Percentiles rank a stretch among this genome's conserved stretches.
Conservation (phyloP, 2,329 filamentous ascomycete genomes). For the Claviceps digitariae region DNA sequence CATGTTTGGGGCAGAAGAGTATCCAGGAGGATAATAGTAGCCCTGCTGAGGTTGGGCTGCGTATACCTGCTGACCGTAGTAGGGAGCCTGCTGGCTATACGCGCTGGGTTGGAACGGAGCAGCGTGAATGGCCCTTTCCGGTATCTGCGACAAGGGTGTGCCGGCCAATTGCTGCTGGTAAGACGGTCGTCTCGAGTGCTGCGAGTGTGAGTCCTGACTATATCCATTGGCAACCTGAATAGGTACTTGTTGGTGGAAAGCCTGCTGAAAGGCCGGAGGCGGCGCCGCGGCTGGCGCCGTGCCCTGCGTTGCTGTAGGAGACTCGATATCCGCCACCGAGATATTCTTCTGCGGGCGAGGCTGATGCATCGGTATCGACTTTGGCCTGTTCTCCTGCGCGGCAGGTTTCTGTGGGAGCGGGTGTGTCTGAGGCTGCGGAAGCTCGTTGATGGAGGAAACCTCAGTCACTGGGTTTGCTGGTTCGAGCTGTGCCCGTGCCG, state of each 20-base stretch:
- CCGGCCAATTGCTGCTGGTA: constrained; percentile 58
- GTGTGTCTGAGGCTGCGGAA: constrained; percentile 44
- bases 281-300: constrained; percentile 30
- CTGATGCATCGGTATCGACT: constrained; percentile 68
- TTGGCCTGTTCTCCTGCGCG: constrained; percentile 40
- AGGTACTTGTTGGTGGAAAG: constrained; percentile 92
- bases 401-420: constrained; percentile 44
- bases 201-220: constrained; percentile 46
- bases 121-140: constrained; percentile 82
- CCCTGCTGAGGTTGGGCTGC: constrained; percentile 32
- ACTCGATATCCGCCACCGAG: constrained; percentile 85
- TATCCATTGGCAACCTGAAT: constrained; percentile 49
- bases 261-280: constrained; percentile 74
- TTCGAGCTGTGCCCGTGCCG: constrained; percentile 8
- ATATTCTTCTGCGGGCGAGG: constrained; percentile 90
- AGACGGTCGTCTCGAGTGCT: constrained; percentile 55
- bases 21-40: constrained; percentile 55
- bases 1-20: constrained; percentile 33
- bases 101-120: constrained; percentile 72
- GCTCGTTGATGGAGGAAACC: constrained; percentile 31
- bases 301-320: constrained; percentile 46
- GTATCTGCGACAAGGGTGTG: constrained; percentile 81
- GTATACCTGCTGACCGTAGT: constrained; percentile 37
- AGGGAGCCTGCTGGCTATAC: constrained; percentile 45
- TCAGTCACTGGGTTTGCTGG: constrained; percentile 9